Conservation (phyloP, 2,329 filamentous ascomycete species). For the Tolypocladium capitatum region DNA sequence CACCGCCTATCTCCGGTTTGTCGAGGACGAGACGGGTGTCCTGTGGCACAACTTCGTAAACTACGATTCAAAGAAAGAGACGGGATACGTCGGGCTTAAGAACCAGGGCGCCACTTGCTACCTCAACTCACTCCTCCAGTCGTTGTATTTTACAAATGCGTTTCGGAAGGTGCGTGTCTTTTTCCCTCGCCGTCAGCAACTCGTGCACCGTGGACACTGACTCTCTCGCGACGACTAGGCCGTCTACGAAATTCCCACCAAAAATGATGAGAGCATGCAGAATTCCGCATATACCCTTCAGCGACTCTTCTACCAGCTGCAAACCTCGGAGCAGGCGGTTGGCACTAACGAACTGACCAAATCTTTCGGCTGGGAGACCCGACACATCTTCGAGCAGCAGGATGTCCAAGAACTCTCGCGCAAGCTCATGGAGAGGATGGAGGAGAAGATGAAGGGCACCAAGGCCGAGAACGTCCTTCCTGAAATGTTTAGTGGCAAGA, state of each 20-base stretch:
- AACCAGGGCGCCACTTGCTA: conserved; percentile 94
- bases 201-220: not conserved
- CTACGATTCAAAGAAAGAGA: conserved; percentile 99
- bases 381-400: conserved; percentile 97
- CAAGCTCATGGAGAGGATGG: conserved; percentile 93
- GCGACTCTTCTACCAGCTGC: conserved; percentile 85
- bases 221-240: conserved; percentile 41
- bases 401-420: conserved; percentile 95
- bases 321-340: conserved; percentile 73
- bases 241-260: conserved; percentile 92
- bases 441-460: conserved; percentile 97
- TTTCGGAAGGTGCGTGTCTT: conserved; percentile 63
- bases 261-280: conserved; percentile 62
- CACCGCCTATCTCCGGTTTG: conserved; percentile 68
- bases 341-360: conserved; percentile 86
- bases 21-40: conserved; percentile 79
- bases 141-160: conserved; percentile 75
- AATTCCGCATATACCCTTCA: conserved; percentile 94
- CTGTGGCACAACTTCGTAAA: conserved; percentile 85
- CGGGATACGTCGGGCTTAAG: conserved; percentile 88
- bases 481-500: conserved; percentile 90
- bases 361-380: conserved; percentile 96
- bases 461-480: conserved; percentile 78
- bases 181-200: not conserved
- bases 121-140: conserved; percentile 72